Base-by-base conservation (phyloP, 2,329 filamentous ascomycete genomes). In the Talaromyces sp. region DNA sequence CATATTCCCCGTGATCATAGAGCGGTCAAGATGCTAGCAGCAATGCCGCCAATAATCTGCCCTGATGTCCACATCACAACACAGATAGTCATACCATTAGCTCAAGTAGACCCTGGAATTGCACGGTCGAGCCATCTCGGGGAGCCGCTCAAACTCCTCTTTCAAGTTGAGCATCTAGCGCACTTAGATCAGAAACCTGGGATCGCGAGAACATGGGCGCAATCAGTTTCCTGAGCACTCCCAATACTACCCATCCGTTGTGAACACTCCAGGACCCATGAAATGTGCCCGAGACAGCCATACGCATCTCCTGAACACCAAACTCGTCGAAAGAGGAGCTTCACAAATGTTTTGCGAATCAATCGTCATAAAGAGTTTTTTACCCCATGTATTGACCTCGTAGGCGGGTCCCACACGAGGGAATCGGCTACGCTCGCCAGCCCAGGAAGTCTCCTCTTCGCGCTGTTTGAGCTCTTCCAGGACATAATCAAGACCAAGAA, bases 211-310 rank as follows among this genome's bases (percentile, higher is more conserved):
- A 62, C 19, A 47, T 45, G 8, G 60, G 61, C 13, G 14, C 11
- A 39, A 63, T 56, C 27, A 57, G 7, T 47, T 63, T 63, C 3
- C 61, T 27, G 61, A 63, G 39, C 6, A 11, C 13, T 22, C 49
- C 93, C 93, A 97, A 47, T 84, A 80, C 5, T 87, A 81, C 2
- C 90, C 90, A 75, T 97, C 93, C 0, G 91, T 92, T 0, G 89
- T 90, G 76, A 78, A 78, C 66, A 88, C 87, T 8, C 83, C 82
- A 78, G 76, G 75, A 0, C 78, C 79, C 4, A 81, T 69, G 45
- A 80, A 69, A 69, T 1, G 78, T 78, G 35, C 71, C n/a, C 37
- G 27, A n/a, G n/a, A 63, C 39, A 13, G 61, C 19, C 16, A 63
- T 8, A 6, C 61, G 50, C 61, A 49, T 47, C 5, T 22, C 37